A percentile compares a stretch with the other conserved stretches of the same genome.
phyloP scores from a whole-genome alignment of 2,329 filamentous ascomycete species.

The Dothiorella sarmentorum region DNA sequence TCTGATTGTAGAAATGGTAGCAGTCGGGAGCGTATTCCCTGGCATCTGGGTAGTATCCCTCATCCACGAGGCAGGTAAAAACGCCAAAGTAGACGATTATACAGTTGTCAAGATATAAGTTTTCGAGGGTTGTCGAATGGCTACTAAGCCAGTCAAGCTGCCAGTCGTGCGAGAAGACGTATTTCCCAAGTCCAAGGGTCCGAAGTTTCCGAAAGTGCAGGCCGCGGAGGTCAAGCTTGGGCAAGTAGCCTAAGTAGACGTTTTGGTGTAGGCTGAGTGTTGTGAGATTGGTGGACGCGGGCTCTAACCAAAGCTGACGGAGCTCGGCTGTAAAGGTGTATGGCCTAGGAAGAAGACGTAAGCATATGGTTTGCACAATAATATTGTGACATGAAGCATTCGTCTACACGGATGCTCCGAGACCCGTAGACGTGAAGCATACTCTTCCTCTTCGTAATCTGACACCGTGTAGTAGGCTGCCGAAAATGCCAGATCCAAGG shows the following conservation, averaged over 20 bases:
- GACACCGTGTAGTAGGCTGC: neutral
- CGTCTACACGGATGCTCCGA: no score
- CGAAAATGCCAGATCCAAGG: neutral
- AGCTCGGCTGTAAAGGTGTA: slow-evolving; percentile 25
- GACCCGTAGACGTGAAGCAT: neutral
- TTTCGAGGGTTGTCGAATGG: no score
- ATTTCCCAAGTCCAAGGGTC: slow-evolving; percentile 41
- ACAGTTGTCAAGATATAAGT: no score
- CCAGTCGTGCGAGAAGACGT: slow-evolving; percentile 44
- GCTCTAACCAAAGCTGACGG: slow-evolving; percentile 24
- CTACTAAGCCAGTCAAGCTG: slow-evolving; percentile 50
- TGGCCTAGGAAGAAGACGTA: slow-evolving; percentile 16
- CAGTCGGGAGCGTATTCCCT: no score
- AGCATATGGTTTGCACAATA: neutral
- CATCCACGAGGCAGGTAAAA: no score
- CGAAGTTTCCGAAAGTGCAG: slow-evolving; percentile 40
- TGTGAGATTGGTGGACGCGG: slow-evolving; percentile 32
- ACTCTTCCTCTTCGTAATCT: neutral
- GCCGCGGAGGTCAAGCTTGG: slow-evolving; percentile 36
- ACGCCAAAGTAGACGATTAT: no score
- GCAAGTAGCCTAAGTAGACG: slow-evolving; percentile 42
- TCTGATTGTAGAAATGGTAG: no score
- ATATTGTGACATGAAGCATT: neutral
- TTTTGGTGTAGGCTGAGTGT: slow-evolving; percentile 34
- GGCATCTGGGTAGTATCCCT: no score